These are phyloP conservation scores for Tulasnella calospora DNA, from an alignment of 768 basidiomycete genomes.

Conservation along the genomic window DNA sequence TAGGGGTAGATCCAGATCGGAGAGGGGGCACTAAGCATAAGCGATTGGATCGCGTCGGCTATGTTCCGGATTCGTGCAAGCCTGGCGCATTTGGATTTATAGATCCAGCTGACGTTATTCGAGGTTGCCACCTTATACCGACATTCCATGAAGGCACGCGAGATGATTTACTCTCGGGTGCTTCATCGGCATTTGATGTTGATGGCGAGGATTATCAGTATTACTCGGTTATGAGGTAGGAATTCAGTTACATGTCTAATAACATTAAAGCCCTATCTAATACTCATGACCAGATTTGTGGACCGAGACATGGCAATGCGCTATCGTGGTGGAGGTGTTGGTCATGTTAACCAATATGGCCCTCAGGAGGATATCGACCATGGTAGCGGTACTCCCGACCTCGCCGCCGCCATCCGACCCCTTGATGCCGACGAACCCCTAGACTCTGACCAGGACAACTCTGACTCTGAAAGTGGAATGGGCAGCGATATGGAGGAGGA, in stretches of 20 bases:
- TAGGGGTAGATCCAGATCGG: conserved; percentile 36
- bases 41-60: conserved; percentile 41
- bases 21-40: conserved; percentile 27
- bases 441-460: no score
- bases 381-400: no score
- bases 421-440: no score
- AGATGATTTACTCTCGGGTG: conserved; percentile 21
- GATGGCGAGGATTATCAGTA: conserved; percentile 35
- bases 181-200: conserved; percentile 7
- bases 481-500: no score
- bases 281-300: conserved; percentile 30
- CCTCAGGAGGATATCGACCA: no score
- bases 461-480: no score
- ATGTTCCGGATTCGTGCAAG: conserved; percentile 35
- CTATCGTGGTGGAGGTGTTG: no score
- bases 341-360: no score
- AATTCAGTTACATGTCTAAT: not conserved
- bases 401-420: no score
- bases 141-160: conserved; percentile 36
- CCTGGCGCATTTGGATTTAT: conserved; percentile 44
- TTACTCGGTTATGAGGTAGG: conserved; percentile 41
- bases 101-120: conserved; percentile 42
- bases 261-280: not conserved
- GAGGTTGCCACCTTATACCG: conserved; percentile 44
- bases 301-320: conserved; percentile 29